phyloP scores from a whole-genome alignment of 768 basidiomycete genomes.

The Russula foetens region DNA sequence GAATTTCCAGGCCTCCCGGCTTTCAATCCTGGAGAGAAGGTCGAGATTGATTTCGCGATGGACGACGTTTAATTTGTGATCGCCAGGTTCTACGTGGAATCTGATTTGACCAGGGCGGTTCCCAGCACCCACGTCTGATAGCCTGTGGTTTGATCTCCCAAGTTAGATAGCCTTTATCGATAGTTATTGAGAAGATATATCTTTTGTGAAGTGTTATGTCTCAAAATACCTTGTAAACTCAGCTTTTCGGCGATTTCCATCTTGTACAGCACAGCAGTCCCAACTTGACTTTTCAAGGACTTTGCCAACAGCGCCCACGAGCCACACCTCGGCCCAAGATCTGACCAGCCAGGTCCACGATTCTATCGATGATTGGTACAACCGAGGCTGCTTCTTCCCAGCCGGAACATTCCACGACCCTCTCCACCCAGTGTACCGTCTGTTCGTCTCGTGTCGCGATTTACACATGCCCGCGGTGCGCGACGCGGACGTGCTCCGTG shows the following conservation, averaged over 20 bases:
- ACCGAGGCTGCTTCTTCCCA: neutral
- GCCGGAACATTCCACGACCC: conserved; percentile 15
- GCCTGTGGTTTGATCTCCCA: neutral
- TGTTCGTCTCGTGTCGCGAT: conserved; percentile 30
- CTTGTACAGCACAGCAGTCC: too few species aligned
- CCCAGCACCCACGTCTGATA: neutral
- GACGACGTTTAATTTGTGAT: conserved; percentile 59
- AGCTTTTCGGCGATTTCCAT: too few species aligned
- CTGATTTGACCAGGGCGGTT: neutral
- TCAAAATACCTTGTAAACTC: too few species aligned
- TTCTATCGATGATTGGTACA: neutral
- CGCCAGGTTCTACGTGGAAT: neutral
- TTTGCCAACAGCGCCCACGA: too few species aligned
- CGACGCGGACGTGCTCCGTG: conserved; percentile 62
- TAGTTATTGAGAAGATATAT: neutral
- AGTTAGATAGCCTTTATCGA: neutral
- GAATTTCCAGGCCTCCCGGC: conserved; percentile 89
- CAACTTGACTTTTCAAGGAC: too few species aligned
- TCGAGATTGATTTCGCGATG: conserved; percentile 82
- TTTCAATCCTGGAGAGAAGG: conserved; percentile 97
- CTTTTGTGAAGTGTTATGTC: neutral
- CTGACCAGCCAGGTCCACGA: neutral
- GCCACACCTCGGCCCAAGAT: too few species aligned
- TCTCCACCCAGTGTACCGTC: conserved; percentile 11
- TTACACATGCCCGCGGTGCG: conserved; percentile 78